phyloP scores from a whole-genome alignment of 2,329 filamentous ascomycete species.

The Hypoxylon sp. region DNA sequence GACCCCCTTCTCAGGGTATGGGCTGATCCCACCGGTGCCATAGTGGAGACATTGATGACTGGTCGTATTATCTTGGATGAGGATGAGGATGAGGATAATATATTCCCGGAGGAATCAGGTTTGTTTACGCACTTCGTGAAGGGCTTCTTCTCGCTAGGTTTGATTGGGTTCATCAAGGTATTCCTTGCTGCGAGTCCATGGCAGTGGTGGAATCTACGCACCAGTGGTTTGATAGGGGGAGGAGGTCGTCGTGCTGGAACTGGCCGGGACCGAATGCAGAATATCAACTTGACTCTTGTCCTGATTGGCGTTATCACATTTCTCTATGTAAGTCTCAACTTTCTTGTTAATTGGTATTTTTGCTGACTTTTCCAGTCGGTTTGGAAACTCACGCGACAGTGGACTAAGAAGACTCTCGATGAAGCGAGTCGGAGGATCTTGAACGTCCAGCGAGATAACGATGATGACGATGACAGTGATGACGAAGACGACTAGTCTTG shows the following conservation, averaged over 20 bases:
- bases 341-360: background rate
- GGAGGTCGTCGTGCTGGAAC: slow-evolving; percentile 71
- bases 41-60: slow-evolving; percentile 66
- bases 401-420: slow-evolving; percentile 81
- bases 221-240: slow-evolving; percentile 68
- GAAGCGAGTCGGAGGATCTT: slow-evolving; percentile 84
- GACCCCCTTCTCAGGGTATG: slow-evolving; percentile 94
- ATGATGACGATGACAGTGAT: slow-evolving; percentile 54
- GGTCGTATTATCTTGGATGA: slow-evolving; percentile 58
- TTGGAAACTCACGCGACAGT: slow-evolving; percentile 83
- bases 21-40: slow-evolving; percentile 79
- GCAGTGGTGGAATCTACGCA: slow-evolving; percentile 82
- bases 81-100: slow-evolving; percentile 60
- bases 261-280: slow-evolving; percentile 82
- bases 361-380: slow-evolving; percentile 68
- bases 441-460: slow-evolving; percentile 79
- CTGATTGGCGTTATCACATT: slow-evolving; percentile 85
- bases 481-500: slow-evolving; percentile 41
- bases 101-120: slow-evolving; percentile 66
- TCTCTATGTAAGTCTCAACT: slow-evolving; percentile 73
- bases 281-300: slow-evolving; percentile 84
- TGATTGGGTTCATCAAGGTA: slow-evolving; percentile 88
- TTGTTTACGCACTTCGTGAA: slow-evolving; percentile 92
- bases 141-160: slow-evolving; percentile 88
- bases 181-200: slow-evolving; percentile 81